Base-by-base conservation (phyloP, 164 flowering plant genomes). In the Saururus chinensis region DNA sequence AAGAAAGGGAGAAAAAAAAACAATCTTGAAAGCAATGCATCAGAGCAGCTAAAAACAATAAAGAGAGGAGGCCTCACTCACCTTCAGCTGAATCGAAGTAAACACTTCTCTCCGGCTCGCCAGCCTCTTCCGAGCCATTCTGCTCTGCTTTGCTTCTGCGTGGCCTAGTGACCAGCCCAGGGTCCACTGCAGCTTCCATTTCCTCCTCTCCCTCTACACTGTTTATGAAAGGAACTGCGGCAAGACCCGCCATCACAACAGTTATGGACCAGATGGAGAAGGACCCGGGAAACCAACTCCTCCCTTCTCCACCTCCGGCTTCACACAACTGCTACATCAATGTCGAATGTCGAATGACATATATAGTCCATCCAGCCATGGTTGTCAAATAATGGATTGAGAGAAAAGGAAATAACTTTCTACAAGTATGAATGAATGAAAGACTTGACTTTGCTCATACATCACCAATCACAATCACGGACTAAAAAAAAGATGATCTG, bases 1-100 rank as follows among this genome's bases (percentile, higher is more conserved):
- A 17, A 45, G 17, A 45, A 30, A 30, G 37, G 6, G 6, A 30
- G 6, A 30, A 17, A 45, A 17, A 45, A 12, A 13, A 12, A 45
- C 2, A 45, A 45, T 45, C 49, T 45, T 45, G 7, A 12, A 45
- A 13, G 25, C 21, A 22, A 22, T 5, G 17, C 45, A 58, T 20
- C 20, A 58, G 4, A 6, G 22, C 60, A 35, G 22, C 20, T 37
- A 10, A 37, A 58, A 26, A 58, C 37, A 35, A 17, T 5, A 58
- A 58, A 25, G 21, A 6, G 8, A 35, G 45, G 35, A 10, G 19
- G 2, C 10, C 7, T 4, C 4, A 19, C 45, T 25, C 20, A 58
- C 60, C 60, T 58, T 58, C 22, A 58, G 42, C 37, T 58, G 41
- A 30, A 37, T 58, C 60, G 22, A 58, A 37, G 60, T 58, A 58